Conservation (phyloP, 2,329 filamentous ascomycete genomes). For the Exophiala lecanii-corni region DNA sequence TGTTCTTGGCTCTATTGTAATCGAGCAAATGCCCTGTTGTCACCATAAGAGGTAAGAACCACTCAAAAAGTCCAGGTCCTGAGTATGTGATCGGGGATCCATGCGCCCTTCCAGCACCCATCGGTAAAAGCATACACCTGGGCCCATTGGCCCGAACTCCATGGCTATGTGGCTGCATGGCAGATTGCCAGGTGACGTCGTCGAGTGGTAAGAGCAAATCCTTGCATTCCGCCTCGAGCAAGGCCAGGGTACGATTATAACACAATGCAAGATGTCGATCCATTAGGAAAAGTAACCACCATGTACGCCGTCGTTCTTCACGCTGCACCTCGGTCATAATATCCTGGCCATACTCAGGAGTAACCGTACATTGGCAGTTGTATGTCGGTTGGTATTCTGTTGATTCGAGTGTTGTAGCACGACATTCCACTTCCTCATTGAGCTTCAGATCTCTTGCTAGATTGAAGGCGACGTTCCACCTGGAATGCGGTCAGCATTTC, state of each 20-base stretch:
- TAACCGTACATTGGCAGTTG: slow-evolving; percentile 41
- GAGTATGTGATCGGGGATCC: slow-evolving; percentile 32
- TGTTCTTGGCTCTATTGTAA: slow-evolving; percentile 41
- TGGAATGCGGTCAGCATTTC: slow-evolving; percentile 4
- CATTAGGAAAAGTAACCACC: slow-evolving; percentile 47
- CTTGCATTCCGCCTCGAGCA: slow-evolving; percentile 46
- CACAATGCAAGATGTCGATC: slow-evolving; percentile 47
- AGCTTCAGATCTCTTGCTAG: slow-evolving; percentile 23
- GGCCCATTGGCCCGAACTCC: slow-evolving; percentile 33
- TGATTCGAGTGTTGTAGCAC: slow-evolving; percentile 5
- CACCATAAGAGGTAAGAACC: slow-evolving; percentile 47
- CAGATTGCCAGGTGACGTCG: slow-evolving; percentile 32
- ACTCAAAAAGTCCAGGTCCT: slow-evolving; percentile 47
- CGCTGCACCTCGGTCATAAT: slow-evolving; percentile 39
- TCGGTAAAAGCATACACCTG: slow-evolving; percentile 25
- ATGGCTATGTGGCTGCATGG: slow-evolving; percentile 23
- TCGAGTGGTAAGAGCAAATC: slow-evolving; percentile 41
- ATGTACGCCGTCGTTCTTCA: slow-evolving; percentile 45
- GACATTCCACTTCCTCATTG: slow-evolving; percentile 20
- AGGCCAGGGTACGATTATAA: slow-evolving; percentile 42
- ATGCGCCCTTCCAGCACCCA: slow-evolving; percentile 13
- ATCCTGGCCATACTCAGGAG: slow-evolving; percentile 39
- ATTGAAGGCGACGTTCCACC: slow-evolving; percentile 22
- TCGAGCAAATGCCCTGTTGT: slow-evolving; percentile 49
- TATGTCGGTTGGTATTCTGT: slow-evolving; percentile 29